Base-by-base conservation (phyloP, 768 basidiomycete genomes). In the Russula olivacea region DNA sequence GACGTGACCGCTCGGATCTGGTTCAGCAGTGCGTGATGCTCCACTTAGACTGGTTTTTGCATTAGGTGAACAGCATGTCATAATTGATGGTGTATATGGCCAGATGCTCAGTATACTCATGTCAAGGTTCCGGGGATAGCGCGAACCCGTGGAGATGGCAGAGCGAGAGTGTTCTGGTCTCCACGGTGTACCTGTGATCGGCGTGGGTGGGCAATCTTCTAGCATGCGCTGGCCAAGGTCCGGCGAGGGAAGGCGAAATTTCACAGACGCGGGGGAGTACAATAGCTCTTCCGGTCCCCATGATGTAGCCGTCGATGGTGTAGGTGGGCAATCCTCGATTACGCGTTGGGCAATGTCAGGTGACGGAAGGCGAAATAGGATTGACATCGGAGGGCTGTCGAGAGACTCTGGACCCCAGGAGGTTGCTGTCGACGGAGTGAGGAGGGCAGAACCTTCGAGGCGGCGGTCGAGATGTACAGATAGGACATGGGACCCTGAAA, bases 391-490 rank as follows among this genome's bases (percentile, higher is more conserved):
- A 23, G 69, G 66, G 36, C 61, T 53, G n/a, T 49, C 59, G 21
- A 51, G 25, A 21, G 68, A 54, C 21, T 69, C 59, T 1, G 69
- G 66, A 57, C 71, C 69, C 66, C 66, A 68, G 9, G 69, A 67
- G 19, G 71, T 72, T 9, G 69, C 69, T 15, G 67, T 70, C 15
- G 71, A 63, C 2, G 71, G 71, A 0, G 82, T 84, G 61, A 80
- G 74, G 56, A 78, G 77, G 25, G 85, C 82, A 4, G 86, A 87
- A n/a, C 82, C 83, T 61, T 76, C 73, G 51, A 77, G 61, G 9
- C 84, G 82, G 56, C 79, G 67, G 23, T 80, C 83, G 36, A 87
- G 68, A 69, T 86, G 83, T 15, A 88, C 73, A 12, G 87, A 89
- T 25, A 76, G 77, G 41, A 78, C 69, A 47, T 74, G 74, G 62